phyloP scores from a whole-genome alignment of 2,329 filamentous ascomycete genomes.

The Fusarium decemcellulare region DNA sequence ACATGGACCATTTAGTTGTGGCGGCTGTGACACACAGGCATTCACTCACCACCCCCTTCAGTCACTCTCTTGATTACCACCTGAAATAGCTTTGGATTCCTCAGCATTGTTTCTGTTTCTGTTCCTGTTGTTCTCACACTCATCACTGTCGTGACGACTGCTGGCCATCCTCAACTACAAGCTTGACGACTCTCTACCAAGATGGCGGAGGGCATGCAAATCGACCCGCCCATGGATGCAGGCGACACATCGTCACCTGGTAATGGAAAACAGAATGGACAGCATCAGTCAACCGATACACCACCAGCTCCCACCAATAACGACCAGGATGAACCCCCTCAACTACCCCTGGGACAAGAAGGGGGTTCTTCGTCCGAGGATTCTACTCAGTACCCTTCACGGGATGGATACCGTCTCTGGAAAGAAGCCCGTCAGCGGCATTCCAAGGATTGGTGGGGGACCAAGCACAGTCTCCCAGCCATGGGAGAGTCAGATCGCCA shows the following conservation, averaged over 20 bases:
- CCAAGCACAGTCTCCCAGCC: not conserved
- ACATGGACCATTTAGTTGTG: not conserved
- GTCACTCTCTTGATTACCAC: no score
- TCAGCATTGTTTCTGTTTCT: not conserved
- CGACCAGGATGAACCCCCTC: not conserved
- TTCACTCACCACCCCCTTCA: no score
- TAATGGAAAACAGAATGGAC: no score
- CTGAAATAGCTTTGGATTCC: conserved; percentile 1
- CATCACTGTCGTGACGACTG: not conserved
- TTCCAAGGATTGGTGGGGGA: conserved; percentile 19
- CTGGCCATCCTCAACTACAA: not conserved
- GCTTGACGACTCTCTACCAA: not conserved
- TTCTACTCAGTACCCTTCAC: no score
- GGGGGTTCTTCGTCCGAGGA: no score
- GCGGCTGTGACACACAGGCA: conserved; percentile 1
- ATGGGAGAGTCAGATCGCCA: conserved; percentile 24
- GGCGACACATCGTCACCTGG: no score
- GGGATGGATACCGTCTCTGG: not conserved
- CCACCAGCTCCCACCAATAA: not conserved
- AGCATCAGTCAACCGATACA: no score
- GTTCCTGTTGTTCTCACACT: not conserved
- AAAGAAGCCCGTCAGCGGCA: not conserved
- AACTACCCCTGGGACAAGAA: no score
- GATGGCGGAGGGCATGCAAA: not conserved
- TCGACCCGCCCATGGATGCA: not conserved